Evolutionary conservation across 2,329 filamentous ascomycete species (phyloP).

Genomic region (Dactylellina parvicollis): DNA sequence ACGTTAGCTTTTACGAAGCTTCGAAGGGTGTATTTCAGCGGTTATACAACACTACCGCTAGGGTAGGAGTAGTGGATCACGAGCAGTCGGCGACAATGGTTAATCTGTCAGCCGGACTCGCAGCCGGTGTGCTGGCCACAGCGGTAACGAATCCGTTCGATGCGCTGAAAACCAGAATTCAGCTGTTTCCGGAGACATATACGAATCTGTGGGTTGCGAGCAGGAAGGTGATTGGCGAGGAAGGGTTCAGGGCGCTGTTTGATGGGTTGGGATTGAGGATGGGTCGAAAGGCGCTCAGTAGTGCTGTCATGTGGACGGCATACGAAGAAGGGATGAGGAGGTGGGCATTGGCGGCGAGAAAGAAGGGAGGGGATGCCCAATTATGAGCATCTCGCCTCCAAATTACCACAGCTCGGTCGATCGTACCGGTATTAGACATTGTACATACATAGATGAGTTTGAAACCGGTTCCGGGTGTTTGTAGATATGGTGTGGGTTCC

Average conservation of each 20-base stretch:
- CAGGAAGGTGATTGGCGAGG: constrained; percentile 80
- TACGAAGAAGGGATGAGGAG: constrained; percentile 71
- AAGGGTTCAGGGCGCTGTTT: constrained; percentile 82
- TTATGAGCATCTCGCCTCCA: constrained; percentile 7
- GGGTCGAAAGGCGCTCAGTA: constrained; percentile 89
- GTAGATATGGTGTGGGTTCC: constrained; percentile 12
- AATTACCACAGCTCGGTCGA: too few species aligned
- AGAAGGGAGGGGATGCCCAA: constrained; percentile 13
- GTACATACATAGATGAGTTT: constrained; percentile 14
- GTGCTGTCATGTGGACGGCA: constrained; percentile 94
- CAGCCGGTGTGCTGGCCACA: constrained; percentile 84
- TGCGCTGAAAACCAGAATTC: constrained; percentile 92
- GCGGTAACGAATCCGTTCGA: constrained; percentile 96
- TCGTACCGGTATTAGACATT: too few species aligned
- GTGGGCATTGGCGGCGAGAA: constrained; percentile 53
- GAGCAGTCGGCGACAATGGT: constrained; percentile 70
- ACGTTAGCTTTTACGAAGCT: constrained; percentile 92
- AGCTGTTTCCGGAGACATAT: constrained; percentile 85
- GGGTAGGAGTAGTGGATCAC: constrained; percentile 21
- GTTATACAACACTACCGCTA: constrained; percentile 56
- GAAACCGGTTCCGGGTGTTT: neutral
- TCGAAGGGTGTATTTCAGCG: constrained; percentile 72
- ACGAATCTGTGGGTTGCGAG: constrained; percentile 82
- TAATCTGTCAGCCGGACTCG: constrained; percentile 83
- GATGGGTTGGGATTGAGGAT: constrained; percentile 87